A percentile compares a stretch with the other conserved stretches of the same genome.
These are phyloP conservation scores for Peronospora destructor DNA, from an alignment of 352 stramenopile genomes.

Conservation along the genomic window DNA sequence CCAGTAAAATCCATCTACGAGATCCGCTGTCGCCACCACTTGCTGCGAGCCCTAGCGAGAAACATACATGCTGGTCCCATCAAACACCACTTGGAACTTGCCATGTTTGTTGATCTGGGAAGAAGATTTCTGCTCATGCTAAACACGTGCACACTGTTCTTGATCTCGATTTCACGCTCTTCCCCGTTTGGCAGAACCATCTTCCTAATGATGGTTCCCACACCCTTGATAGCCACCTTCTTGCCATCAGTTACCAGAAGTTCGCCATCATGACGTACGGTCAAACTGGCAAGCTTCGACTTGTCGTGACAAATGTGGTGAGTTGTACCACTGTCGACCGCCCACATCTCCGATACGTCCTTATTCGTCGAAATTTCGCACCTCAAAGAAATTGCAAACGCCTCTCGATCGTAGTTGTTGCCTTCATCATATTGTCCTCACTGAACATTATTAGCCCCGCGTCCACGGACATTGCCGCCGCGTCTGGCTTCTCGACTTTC, in stretches of 20 bases:
- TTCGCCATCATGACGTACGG: neutral
- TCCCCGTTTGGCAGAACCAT: too few relatives aligned
- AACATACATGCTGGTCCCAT: conserved; percentile 13
- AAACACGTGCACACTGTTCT: conserved; percentile 12
- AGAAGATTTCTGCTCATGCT: conserved; percentile 16
- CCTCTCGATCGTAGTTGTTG: too few relatives aligned
- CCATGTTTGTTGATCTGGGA: neutral
- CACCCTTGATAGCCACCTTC: conserved; percentile 1
- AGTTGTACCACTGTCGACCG: neutral
- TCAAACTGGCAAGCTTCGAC: neutral
- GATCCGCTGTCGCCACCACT: conserved; percentile 12
- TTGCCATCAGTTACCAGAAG: neutral
- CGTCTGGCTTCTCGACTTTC: too few relatives aligned
- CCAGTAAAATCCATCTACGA: conserved; percentile 18
- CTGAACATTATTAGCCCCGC: too few relatives aligned
- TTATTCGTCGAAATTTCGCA: neutral
- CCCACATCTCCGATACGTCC: neutral
- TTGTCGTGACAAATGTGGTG: too few relatives aligned
- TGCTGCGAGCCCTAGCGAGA: conserved; percentile 10
- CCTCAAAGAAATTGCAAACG: too few relatives aligned
- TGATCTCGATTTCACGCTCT: conserved; percentile 10
- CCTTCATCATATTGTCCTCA: too few relatives aligned
- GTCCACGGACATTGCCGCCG: too few relatives aligned
- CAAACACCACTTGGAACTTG: too few relatives aligned
- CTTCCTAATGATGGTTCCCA: conserved; percentile 2